Conservation (phyloP, 257 asterid species). For the Solanum bulbocastanum region DNA sequence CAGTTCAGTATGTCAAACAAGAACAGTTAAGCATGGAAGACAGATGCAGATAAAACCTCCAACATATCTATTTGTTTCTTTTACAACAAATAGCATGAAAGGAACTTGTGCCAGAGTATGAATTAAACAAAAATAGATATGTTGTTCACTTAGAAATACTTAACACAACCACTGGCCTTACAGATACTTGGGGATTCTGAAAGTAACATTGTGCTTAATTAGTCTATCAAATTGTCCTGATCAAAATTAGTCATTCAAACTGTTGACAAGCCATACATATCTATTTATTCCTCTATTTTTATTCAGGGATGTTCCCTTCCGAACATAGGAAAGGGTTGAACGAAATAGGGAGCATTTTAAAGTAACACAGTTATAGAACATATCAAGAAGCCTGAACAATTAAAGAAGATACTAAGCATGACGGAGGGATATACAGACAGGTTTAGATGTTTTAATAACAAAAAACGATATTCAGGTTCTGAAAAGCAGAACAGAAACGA, state of each 20-base stretch:
- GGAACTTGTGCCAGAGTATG: neutral
- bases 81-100: neutral
- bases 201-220: neutral
- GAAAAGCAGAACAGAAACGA: neutral
- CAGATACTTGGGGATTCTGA: neutral
- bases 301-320: neutral
- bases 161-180: neutral
- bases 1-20: neutral
- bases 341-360: neutral
- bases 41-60: neutral
- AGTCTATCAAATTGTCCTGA: neutral
- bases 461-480: neutral
- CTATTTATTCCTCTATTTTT: neutral
- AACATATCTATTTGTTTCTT: neutral
- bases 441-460: neutral
- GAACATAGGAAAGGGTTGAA: neutral
- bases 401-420: neutral
- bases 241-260: neutral
- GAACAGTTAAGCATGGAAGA: neutral
- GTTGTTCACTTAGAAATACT: neutral
- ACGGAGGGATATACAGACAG: neutral
- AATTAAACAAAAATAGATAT: neutral
- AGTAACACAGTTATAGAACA: neutral
- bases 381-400: neutral
- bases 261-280: neutral